Evolutionary conservation across 139 green algal species (phyloP), one percentile per base, ranked within the genome.

Genomic region (Diplosphaera chodatii): DNA sequence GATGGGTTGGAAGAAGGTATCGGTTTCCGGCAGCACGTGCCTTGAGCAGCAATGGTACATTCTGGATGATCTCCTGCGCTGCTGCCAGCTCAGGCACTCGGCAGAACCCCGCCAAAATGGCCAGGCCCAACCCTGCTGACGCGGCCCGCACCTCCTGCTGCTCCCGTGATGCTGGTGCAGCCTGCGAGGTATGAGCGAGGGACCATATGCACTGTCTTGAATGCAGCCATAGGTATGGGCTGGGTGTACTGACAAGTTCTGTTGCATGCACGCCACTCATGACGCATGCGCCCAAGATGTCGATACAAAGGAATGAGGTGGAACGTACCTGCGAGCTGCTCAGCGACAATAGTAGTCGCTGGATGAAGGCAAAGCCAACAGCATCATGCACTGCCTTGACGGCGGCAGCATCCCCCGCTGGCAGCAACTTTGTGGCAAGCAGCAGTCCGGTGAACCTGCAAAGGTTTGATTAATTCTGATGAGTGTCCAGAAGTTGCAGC

Each of bases 391-490:
- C 80, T 1, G 68, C 32, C 1, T 55, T 48, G 0, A 87, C 34
- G 1, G 77, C 70, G 18, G 31, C 71, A 0, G 73, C 68, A 68
- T 83, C 74, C 30, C 76, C 82, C 0, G 78, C 40, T 1, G 84
- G 80, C 55, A 92, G 77, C 27, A 91, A 69, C 64, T 84, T 85
- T 6, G 86, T 90, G 5, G 89, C 86, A 55, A 94, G 74, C 28
- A 94, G 75, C 40, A 94, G 77, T 5, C 88, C 88, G 10, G 92
- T 88, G 72, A 93, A 88, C 72, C 87, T 93, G 82, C 16, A 55
- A n/a, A 18, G 13, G 25, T 59, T 25, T 5, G 10, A 59, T 25
- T 59, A 10, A 25, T 3, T 18, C 25, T 3, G 22, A 25, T 27
- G 48, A 59, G 16, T 27, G 48, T 21, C 16, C 22, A 25, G 22